These are phyloP conservation scores for Volvariella surrecta DNA, from an alignment of 1,284 basidiomycete species.

Conservation along the genomic window DNA sequence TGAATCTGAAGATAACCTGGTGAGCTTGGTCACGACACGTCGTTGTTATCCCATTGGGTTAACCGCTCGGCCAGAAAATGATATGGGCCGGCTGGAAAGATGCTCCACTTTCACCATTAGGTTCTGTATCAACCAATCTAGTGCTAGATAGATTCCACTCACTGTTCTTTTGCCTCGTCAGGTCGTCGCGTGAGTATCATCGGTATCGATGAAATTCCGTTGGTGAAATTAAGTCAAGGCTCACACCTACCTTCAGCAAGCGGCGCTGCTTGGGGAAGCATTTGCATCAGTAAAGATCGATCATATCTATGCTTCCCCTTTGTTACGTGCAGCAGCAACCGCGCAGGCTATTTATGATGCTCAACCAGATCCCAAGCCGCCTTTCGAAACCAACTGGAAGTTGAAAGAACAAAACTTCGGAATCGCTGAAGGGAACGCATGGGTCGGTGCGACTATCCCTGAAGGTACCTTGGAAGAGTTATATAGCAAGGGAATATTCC, in stretches of 20 bases:
- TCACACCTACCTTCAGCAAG: conserved; percentile 45
- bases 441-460: conserved; percentile 25
- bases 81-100: conserved; percentile 80
- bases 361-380: conserved; percentile 40
- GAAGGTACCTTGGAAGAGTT: conserved; percentile 32
- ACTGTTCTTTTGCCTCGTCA: conserved; percentile 16
- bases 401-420: conserved; percentile 63
- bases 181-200: conserved; percentile 15
- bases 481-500: conserved; percentile 38
- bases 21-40: conserved; percentile 15
- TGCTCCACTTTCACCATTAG: conserved; percentile 67
- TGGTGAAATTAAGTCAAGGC: too few relatives aligned
- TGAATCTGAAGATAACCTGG: conserved; percentile 59
- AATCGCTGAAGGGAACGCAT: conserved; percentile 55
- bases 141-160: not conserved
- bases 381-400: conserved; percentile 39
- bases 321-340: conserved; percentile 65
- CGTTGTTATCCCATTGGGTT: not conserved
- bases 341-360: conserved; percentile 49
- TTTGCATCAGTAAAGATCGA: conserved; percentile 46
- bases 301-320: conserved; percentile 67
- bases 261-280: conserved; percentile 57
- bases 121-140: conserved; percentile 26
- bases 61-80: conserved; percentile 23
- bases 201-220: conserved; percentile 2